These are phyloP conservation scores for Eutrema heterophyllum DNA, from an alignment of 345 rosid genomes.

Conservation along the genomic window DNA sequence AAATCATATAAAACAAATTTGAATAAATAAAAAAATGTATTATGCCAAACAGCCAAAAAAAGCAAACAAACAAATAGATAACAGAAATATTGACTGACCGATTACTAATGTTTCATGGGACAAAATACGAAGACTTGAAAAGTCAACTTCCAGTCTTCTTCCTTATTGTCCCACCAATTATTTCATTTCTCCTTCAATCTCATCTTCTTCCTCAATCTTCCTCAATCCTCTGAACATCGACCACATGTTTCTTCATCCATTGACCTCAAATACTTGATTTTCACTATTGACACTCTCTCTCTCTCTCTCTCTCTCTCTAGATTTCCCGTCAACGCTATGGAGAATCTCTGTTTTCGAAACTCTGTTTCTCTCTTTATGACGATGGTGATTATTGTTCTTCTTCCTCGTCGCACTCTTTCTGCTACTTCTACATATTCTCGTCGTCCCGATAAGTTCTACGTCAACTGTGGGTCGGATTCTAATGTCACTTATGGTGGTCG, in stretches of 20 bases:
- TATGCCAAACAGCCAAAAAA: no score
- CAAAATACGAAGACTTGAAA: conserved; percentile 1
- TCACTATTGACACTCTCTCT: neutral
- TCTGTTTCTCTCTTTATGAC: neutral
- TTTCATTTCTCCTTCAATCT: neutral
- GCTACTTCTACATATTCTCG: no score
- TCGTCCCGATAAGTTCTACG: no score
- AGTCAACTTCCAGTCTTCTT: neutral
- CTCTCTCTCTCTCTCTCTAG: neutral
- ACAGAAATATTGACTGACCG: no score
- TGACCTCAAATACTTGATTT: conserved; percentile 1
- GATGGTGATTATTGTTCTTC: neutral
- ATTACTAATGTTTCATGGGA: neutral
- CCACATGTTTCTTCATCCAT: neutral
- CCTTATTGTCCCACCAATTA: neutral
- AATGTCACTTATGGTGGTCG: no score
- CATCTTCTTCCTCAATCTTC: neutral
- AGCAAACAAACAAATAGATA: no score
- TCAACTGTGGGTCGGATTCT: no score
- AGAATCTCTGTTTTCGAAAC: neutral
- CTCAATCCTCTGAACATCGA: neutral
- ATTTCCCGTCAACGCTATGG: neutral
- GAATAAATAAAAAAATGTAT: no score
- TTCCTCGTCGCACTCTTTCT: no score
- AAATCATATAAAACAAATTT: no score